phyloP scores from a whole-genome alignment of 1,284 basidiomycete genomes.

The Grifola frondosa region DNA sequence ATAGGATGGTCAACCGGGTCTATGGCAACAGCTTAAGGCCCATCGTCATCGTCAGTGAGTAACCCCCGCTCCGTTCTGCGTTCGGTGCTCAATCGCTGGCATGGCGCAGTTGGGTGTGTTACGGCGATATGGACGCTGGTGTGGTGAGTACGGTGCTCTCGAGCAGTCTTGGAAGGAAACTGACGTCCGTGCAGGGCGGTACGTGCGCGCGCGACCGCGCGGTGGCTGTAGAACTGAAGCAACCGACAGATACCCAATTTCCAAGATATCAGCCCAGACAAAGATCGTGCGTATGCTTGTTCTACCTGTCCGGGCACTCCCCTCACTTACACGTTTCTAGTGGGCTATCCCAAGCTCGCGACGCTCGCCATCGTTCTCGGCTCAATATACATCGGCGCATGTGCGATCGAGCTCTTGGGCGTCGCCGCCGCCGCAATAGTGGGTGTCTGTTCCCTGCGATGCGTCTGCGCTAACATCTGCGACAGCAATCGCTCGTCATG shows the following conservation, averaged over 20 bases:
- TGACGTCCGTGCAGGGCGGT: conserved; percentile 45
- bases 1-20: conserved; percentile 55
- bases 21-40: conserved; percentile 59
- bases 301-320: neutral
- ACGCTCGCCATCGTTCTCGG: conserved; percentile 63
- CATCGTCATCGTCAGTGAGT: conserved; percentile 54
- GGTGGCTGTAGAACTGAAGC: conserved; percentile 1
- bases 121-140: conserved; percentile 59
- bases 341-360: conserved; percentile 48
- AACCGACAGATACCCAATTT: conserved; percentile 55
- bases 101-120: conserved; percentile 42
- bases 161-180: neutral
- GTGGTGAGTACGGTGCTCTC: conserved; percentile 39
- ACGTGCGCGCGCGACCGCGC: conserved; percentile 25
- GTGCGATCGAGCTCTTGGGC: conserved; percentile 59
- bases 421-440: conserved; percentile 55
- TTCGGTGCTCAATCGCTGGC: neutral
- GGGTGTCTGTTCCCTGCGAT: conserved; percentile 27
- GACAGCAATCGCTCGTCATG: conserved; percentile 57
- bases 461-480: conserved; percentile 5
- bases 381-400: conserved; percentile 49
- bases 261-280: conserved; percentile 48
- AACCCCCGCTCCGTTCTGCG: neutral
- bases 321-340: conserved; percentile 28
- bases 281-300: conserved; percentile 40